phyloP scores from a whole-genome alignment of 164 flowering plant species.

The Vitis cinerea region DNA sequence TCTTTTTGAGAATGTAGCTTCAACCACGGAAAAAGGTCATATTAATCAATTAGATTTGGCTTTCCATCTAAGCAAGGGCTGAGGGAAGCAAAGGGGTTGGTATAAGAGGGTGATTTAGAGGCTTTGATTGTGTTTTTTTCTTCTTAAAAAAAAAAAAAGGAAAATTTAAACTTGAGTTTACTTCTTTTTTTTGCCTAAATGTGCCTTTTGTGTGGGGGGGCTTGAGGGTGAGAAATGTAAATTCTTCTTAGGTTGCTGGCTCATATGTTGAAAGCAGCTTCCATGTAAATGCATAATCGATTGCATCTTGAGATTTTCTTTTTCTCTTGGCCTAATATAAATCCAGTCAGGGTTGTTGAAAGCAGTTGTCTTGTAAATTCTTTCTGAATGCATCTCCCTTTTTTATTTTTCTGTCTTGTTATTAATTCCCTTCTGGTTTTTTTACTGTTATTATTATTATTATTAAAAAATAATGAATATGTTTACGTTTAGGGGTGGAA shows the following conservation, averaged over 20 bases:
- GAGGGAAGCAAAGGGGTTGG: slow-evolving; percentile 18
- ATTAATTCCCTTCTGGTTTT: too few relatives aligned
- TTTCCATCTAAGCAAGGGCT: slow-evolving; percentile 14
- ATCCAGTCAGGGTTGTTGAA: slow-evolving; percentile 6
- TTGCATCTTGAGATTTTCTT: slow-evolving; percentile 19
- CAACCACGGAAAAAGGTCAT: slow-evolving; percentile 17
- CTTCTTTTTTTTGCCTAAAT: slow-evolving; percentile 21
- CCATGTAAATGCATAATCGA: slow-evolving; percentile 52
- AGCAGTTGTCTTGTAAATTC: slow-evolving; percentile 6
- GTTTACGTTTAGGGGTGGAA: too few relatives aligned
- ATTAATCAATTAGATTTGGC: slow-evolving; percentile 28
- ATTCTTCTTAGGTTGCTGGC: slow-evolving; percentile 55
- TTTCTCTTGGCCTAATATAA: background rate
- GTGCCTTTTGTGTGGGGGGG: slow-evolving; percentile 34
- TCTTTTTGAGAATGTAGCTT: slow-evolving; percentile 15
- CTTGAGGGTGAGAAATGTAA: slow-evolving; percentile 51
- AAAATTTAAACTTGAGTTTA: slow-evolving; percentile 6
- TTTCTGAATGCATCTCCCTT: background rate
- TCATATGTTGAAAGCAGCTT: slow-evolving; percentile 36
- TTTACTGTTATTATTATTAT: too few relatives aligned
- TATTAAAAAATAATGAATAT: too few relatives aligned
- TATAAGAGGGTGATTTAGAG: slow-evolving; percentile 13
- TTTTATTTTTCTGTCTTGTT: background rate
- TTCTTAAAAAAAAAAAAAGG: background rate
- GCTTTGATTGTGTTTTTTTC: slow-evolving; percentile 27